phyloP scores from a whole-genome alignment of 805 yeast genomes.

The Candida awuae region DNA sequence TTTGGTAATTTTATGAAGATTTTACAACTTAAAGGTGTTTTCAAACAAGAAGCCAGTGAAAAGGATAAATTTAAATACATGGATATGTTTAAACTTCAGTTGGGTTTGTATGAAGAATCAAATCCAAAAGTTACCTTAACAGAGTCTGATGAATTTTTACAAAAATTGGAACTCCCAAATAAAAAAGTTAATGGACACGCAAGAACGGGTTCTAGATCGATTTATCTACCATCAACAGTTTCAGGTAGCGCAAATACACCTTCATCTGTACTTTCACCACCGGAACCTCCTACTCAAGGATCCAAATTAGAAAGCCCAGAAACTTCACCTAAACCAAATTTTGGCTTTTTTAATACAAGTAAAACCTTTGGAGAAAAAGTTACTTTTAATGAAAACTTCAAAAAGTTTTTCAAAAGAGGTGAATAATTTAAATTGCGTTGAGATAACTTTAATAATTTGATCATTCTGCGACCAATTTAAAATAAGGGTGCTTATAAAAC shows the following conservation, averaged over 20 bases:
- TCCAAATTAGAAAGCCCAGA: background rate
- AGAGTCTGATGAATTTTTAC: slow-evolving; percentile 25
- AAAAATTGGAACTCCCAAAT: slow-evolving; percentile 13
- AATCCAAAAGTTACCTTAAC: slow-evolving; percentile 16
- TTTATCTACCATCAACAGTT: slow-evolving; percentile 13
- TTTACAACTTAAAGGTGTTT: slow-evolving; percentile 50
- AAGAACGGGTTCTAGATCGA: slow-evolving; percentile 11
- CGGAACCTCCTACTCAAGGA: slow-evolving; percentile 7
- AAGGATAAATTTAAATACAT: slow-evolving; percentile 31
- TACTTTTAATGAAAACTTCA: slow-evolving; percentile 62
- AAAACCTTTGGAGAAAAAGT: slow-evolving; percentile 45
- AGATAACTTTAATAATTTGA: no score
- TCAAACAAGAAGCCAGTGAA: slow-evolving; percentile 25
- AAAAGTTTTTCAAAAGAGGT: slow-evolving; percentile 43
- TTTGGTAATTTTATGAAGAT: slow-evolving; percentile 57
- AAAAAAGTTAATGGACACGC: slow-evolving; percentile 6
- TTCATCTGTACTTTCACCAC: slow-evolving; percentile 14
- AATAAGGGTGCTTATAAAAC: background rate
- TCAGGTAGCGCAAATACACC: slow-evolving; percentile 8
- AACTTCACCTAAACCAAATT: slow-evolving; percentile 5
- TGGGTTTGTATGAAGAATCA: slow-evolving; percentile 28
- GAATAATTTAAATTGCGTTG: slow-evolving; percentile 2
- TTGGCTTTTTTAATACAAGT: slow-evolving; percentile 17
- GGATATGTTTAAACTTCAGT: slow-evolving; percentile 33
- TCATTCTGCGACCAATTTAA: background rate